phyloP scores from a whole-genome alignment of 78 protist species.

The Speleostelium caveatum region DNA sequence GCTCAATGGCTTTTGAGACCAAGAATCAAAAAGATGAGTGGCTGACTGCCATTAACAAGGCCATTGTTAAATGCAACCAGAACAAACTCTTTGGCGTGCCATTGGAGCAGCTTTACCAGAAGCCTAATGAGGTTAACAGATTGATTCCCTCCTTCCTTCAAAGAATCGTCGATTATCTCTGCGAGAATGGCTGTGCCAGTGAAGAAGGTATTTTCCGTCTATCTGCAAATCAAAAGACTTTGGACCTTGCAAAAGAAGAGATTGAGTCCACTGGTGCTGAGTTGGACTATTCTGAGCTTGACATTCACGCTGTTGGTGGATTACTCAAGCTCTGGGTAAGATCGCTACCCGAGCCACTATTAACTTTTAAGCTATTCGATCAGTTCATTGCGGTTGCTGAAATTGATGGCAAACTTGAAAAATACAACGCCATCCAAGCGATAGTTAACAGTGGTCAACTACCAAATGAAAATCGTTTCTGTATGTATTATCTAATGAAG shows the following conservation, averaged over 20 bases:
- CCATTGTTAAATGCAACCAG: conserved; percentile 45
- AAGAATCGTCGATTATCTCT: conserved; percentile 39
- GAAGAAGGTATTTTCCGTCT: conserved; percentile 85
- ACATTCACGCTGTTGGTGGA: conserved; percentile 79
- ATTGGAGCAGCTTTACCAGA: conserved; percentile 15
- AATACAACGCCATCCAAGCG: neutral
- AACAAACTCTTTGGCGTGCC: conserved; percentile 56
- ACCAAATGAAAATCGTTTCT: conserved; percentile 44
- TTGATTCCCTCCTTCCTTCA: conserved; percentile 58
- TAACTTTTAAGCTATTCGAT: conserved; percentile 69
- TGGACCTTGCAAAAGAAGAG: conserved; percentile 47
- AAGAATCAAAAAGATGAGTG: conserved; percentile 57
- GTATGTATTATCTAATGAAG: conserved; percentile 50
- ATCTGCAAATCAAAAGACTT: conserved; percentile 58
- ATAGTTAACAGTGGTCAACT: conserved; percentile 18
- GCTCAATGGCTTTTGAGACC: conserved; percentile 13
- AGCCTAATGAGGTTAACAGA: conserved; percentile 59
- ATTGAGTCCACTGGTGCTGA: conserved; percentile 80
- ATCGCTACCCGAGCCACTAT: conserved; percentile 84
- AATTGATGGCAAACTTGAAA: conserved; percentile 15
- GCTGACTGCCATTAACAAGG: conserved; percentile 22
- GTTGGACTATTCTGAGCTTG: conserved; percentile 64
- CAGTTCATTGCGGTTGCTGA: conserved; percentile 60
- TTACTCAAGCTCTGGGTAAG: conserved; percentile 82
- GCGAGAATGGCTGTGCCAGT: conserved; percentile 8